Conservation (phyloP, 2,329 filamentous ascomycete species). For the Emergomyces africanus region DNA sequence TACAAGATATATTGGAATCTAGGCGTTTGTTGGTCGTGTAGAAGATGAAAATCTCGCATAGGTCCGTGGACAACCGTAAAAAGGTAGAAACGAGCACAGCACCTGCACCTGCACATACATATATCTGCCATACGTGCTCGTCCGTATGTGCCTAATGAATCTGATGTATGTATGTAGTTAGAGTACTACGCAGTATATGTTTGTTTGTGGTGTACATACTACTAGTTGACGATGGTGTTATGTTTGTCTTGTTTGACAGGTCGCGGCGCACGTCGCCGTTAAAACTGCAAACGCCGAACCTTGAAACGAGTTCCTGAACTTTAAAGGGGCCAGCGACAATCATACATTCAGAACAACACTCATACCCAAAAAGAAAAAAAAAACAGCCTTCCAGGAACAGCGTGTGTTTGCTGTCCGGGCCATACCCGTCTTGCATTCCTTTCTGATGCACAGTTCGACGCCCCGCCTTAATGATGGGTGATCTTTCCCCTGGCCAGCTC, state of each 20-base stretch:
- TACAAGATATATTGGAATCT: not conserved
- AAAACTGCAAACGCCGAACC: not conserved
- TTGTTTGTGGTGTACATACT: no score
- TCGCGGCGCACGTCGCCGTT: not conserved
- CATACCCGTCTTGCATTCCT: no score
- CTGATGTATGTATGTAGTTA: no score
- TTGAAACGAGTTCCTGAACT: not conserved
- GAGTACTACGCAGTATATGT: no score
- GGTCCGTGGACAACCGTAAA: not conserved
- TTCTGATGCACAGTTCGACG: not conserved
- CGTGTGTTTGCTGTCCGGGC: not conserved
- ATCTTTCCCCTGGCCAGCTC: conserved; percentile 49
- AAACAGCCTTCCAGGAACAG: not conserved
- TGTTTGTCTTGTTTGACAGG: not conserved
- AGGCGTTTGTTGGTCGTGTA: not conserved
- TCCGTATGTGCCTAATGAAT: no score
- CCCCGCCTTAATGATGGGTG: conserved; percentile 18
- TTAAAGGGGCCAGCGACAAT: not conserved
- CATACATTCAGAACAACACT: not conserved
- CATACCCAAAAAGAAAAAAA: no score
- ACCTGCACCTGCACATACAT: no score
- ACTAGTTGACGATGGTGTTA: no score
- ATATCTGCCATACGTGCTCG: not conserved
- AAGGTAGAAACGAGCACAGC: not conserved
- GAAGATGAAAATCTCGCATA: not conserved